Base-by-base conservation (phyloP, 75 land plant species). In the Pinus taeda region DNA sequence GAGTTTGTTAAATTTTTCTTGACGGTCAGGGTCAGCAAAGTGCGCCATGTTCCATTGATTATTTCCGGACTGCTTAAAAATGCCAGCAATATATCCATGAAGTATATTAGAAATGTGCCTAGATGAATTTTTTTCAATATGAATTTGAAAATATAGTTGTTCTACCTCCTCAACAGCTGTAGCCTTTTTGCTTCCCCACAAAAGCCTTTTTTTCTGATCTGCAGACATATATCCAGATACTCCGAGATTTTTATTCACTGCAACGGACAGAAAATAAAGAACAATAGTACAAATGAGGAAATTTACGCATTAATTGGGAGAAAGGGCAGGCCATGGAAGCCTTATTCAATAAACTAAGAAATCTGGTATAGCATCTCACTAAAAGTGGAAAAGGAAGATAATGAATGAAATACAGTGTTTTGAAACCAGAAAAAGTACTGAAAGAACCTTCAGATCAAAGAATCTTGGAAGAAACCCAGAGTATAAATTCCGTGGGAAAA, bases 1-100 rank as follows among this genome's bases (percentile, higher is more conserved):
- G 93, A 97, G 99, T 82, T 92, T 97, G 83, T 97, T 91, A 81
- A 97, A 97, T 64, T 97, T 97, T 77, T 97, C 99, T 77, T 92
- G 98, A 45, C 94, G 81, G 58, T 94, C 99, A 15, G 82, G 90
- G 72, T 97, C 99, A 33, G 87, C 17, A 85, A 97, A 92, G 12
- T 86, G 82, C 17, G 92, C 79, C 22, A 85, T 80, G 71, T 94
- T 95, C 99, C 99, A 97, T 53, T 79, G 88, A 71, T 81, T 90
- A 71, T 60, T 85, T 73, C 84, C 83, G 9, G 87, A 62, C 85
- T 82, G 79, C 39, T 71, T 26, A 4, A 29, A 17, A 55, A 39
- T 36, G 45, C 53, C 58, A 22, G 33, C 29, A 24, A 57, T 74
- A 36, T 13, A 33, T 58, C 20, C 33, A 71, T 22, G 57, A 42